Evolutionary conservation across 495 filamentous ascomycete species (phyloP), one percentile per base, ranked within the genome.

Genomic region (Hypoxylon perforatum): DNA sequence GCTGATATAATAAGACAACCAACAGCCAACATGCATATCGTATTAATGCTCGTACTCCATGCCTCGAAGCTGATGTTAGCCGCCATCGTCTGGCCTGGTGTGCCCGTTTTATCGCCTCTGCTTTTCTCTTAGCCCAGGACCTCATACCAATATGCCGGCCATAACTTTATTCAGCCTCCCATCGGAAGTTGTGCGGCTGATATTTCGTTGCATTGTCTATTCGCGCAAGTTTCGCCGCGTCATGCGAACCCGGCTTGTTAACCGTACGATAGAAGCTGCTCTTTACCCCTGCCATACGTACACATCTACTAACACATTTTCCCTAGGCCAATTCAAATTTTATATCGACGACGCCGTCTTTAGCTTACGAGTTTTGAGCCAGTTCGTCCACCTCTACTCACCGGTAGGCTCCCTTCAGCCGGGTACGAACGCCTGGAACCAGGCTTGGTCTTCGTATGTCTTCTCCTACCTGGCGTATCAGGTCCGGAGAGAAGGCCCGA

Each of bases 171-270:
- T 52, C 49, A 38, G 19, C 49, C 49, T 52, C 12, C 28, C 25
- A 35, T 14, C 49, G 15, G 49, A 52, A 14, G 4, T 52, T 14
- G 23, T 52, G 8, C 23, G 36, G 49, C 28, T 35, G 3, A 52
- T 52, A 35, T 19, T 35, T 38, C 28, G 36, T 35, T 19, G 4
- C 49, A 35, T 52, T 12, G 7, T 38, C 19, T 21, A 1, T 9
- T 52, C 49, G 49, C 30, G 49, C 49, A 14, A 52, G 17, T 52
- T 52, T 52, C 28, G 30, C 11, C 49, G 36, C 25, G 23, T 52
- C 21, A 52, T 52, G 49, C 49, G 49, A 51, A 17, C 5, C n/a
- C 47, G 47, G 47, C 47, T 51, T 51, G 47, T 51, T 33, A 51
- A 51, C 47, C 21, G 47, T 51, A 30, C 23, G 23, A 19, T 51